These are phyloP conservation scores for Leccinum truebloodii DNA, from an alignment of 768 basidiomycete species.

Conservation along the genomic window DNA sequence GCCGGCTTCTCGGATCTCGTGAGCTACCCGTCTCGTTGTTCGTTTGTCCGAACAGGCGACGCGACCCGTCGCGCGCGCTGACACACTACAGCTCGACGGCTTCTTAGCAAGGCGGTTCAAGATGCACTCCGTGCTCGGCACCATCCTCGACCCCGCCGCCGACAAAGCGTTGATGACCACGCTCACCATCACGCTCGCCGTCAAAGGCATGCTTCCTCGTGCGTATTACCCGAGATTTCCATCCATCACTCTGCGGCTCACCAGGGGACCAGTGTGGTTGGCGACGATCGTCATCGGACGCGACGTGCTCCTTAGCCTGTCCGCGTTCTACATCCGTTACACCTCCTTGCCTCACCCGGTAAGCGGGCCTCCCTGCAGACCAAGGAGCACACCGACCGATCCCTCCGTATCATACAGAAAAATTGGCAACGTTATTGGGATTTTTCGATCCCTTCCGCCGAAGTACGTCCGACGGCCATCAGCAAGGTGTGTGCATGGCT, in stretches of 20 bases:
- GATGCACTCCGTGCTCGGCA: conserved; percentile 90
- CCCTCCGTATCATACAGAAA: conserved; percentile 55
- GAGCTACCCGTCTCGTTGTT: conserved; percentile 31
- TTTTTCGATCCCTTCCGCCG: conserved; percentile 92
- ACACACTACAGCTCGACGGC: conserved; percentile 73
- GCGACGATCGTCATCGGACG: conserved; percentile 86
- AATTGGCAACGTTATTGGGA: conserved; percentile 94
- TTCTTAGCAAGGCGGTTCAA: conserved; percentile 84
- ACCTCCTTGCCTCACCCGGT: conserved; percentile 87
- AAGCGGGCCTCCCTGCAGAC: conserved; percentile 11
- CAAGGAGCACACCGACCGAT: conserved; percentile 2
- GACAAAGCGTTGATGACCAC: conserved; percentile 97
- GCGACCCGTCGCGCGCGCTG: not conserved
- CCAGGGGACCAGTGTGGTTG: conserved; percentile 63
- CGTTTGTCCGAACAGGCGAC: conserved; percentile 4
- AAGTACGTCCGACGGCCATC: conserved; percentile 90
- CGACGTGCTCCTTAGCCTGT: conserved; percentile 81
- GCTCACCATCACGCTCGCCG: conserved; percentile 79
- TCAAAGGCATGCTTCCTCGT: conserved; percentile 85
- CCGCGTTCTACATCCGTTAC: conserved; percentile 93
- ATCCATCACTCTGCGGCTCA: not conserved
- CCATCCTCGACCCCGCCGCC: conserved; percentile 94
- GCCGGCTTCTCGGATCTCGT: conserved; percentile 94
- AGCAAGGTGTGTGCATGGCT: conserved; percentile 66
- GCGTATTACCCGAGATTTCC: conserved; percentile 28